Conservation (phyloP, 1,284 basidiomycete species). For the Cryptococcus sp. region DNA sequence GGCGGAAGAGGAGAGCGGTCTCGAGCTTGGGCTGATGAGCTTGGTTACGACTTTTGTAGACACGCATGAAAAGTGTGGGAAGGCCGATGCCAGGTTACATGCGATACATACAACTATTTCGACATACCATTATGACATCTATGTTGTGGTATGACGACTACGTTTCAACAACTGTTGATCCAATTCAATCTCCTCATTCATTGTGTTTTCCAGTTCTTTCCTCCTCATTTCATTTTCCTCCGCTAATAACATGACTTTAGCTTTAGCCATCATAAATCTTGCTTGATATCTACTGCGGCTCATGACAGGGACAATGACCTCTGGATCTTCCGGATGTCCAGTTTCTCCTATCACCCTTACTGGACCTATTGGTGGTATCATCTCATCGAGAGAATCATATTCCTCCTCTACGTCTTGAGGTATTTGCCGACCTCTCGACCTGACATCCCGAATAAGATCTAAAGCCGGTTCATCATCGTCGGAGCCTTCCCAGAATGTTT, state of each 20-base stretch:
- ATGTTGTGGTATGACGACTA: too few species aligned
- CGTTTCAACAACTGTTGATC: neutral
- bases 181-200: slow-evolving; percentile 10
- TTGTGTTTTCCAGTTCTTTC: slow-evolving; percentile 21
- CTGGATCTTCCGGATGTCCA: neutral
- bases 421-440: neutral
- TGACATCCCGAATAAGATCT: neutral
- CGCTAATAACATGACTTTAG: slow-evolving; percentile 44
- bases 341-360: slow-evolving; percentile 2
- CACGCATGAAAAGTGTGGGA: neutral
- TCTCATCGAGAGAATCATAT: slow-evolving; percentile 5
- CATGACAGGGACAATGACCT: slow-evolving; percentile 25
- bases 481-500: neutral
- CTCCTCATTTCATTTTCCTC: slow-evolving; percentile 43
- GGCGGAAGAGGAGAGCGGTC: neutral
- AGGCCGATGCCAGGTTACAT: neutral
- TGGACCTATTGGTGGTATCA: slow-evolving; percentile 14
- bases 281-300: slow-evolving; percentile 32
- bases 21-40: neutral
- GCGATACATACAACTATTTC: neutral
- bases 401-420: neutral
- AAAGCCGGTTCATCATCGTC: slow-evolving; percentile 1
- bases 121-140: too few species aligned
- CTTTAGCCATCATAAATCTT: slow-evolving; percentile 43
- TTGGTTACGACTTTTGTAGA: neutral